Conservation (phyloP, 345 rosid genomes). For the Lepidium aucheri region DNA sequence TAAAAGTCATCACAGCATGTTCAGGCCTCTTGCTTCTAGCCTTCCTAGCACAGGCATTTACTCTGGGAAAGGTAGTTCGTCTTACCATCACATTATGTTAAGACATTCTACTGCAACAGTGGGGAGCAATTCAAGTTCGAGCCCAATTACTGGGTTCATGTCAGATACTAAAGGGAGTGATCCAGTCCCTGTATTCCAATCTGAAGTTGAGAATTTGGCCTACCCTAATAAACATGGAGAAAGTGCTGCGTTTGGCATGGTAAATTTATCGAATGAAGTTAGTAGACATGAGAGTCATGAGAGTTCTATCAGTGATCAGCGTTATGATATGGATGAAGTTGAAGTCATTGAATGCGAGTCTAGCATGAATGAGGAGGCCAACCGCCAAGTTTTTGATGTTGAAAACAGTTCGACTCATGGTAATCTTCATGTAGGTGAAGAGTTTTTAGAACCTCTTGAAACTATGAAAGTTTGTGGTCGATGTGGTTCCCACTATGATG, state of each 20-base stretch:
- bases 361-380: slow-evolving; percentile 36
- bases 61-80: slow-evolving; percentile 56
- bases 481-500: slow-evolving; percentile 52
- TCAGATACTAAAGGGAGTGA: slow-evolving; percentile 52
- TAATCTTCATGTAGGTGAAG: slow-evolving; percentile 15
- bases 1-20: slow-evolving; percentile 93
- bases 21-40: slow-evolving; percentile 95
- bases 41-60: slow-evolving; percentile 86
- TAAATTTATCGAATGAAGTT: slow-evolving; percentile 35
- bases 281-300: slow-evolving; percentile 33
- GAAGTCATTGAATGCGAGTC: slow-evolving; percentile 31
- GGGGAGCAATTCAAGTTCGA: slow-evolving; percentile 60
- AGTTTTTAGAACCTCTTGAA: slow-evolving; percentile 20
- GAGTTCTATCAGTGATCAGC: slow-evolving; percentile 33
- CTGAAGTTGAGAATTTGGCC: slow-evolving; percentile 34
- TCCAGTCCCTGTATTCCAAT: slow-evolving; percentile 34
- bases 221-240: slow-evolving; percentile 47
- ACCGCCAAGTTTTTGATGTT: slow-evolving; percentile 29
- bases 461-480: slow-evolving; percentile 43
- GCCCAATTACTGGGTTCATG: slow-evolving; percentile 43
- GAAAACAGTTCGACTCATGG: slow-evolving; percentile 42
- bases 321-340: slow-evolving; percentile 33
- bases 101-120: slow-evolving; percentile 64
- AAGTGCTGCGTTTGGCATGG: slow-evolving; percentile 50
- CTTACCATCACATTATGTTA: slow-evolving; percentile 49